A percentile compares a stretch with the other conserved stretches of the same genome.
Evolutionary conservation across 495 filamentous ascomycete genomes (phyloP).

Genomic region (Sabuloglossum arenarium): DNA sequence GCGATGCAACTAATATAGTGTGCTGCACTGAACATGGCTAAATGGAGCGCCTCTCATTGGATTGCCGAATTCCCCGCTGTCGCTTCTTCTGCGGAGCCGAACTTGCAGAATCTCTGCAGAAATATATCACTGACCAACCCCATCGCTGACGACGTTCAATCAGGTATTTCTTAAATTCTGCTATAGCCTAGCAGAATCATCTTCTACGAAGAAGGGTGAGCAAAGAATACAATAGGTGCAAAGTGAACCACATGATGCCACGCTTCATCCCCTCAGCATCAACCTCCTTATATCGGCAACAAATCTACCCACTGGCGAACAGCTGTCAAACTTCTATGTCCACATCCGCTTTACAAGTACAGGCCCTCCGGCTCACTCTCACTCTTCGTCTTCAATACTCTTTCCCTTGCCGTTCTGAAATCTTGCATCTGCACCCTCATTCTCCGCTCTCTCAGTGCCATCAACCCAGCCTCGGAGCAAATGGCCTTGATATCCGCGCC

Average conservation of each 20-base stretch:
- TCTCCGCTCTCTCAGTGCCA: conserved; percentile 83
- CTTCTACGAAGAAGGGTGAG: not conserved
- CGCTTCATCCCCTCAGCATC: not conserved
- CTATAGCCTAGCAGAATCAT: not conserved
- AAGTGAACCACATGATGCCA: not conserved
- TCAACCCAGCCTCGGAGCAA: conserved; percentile 88
- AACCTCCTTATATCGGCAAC: not conserved
- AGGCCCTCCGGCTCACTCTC: conserved; percentile 95
- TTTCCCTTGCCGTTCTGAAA: conserved; percentile 78
- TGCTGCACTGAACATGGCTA: not conserved
- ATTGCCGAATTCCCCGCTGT: not conserved
- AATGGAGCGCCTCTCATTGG: not conserved
- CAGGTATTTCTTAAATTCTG: not conserved
- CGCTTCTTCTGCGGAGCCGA: not conserved
- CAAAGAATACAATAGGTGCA: not conserved
- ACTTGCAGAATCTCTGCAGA: not conserved
- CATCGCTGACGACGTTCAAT: not conserved
- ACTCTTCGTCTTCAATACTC: conserved; percentile 95
- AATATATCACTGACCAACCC: not conserved
- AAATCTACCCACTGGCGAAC: not conserved
- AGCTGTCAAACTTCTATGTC: not conserved
- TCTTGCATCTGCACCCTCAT: conserved; percentile 99
- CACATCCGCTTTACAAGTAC: conserved; percentile 54
- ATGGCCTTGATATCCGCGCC: conserved; percentile 98
- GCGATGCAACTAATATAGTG: not conserved